A percentile compares a stretch with the other conserved stretches of the same genome.
Conservation (phyloP, 208 protist species). For the Trypanosomatidae sp. region DNA sequence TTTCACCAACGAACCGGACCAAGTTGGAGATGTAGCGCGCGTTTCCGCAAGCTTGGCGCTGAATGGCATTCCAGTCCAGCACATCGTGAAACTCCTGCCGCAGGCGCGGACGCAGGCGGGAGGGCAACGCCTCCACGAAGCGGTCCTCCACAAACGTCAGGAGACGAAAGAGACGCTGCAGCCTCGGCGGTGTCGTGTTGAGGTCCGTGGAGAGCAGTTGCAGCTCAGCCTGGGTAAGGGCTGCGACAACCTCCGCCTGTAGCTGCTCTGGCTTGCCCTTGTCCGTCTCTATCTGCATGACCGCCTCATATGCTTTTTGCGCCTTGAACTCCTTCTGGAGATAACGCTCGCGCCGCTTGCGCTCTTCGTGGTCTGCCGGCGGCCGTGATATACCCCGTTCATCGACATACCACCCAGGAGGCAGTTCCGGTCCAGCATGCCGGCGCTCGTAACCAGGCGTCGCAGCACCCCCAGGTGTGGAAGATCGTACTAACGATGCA, state of each 20-base stretch:
- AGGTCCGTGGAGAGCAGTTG: slow-evolving; percentile 46
- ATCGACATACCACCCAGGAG: slow-evolving; percentile 77
- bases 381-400: slow-evolving; percentile 59
- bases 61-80: slow-evolving; percentile 72
- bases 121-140: slow-evolving; percentile 66
- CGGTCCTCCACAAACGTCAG: slow-evolving; percentile 53
- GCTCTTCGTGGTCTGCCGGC: slow-evolving; percentile 28
- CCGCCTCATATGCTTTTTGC: slow-evolving; percentile 70
- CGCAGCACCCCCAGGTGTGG: neutral
- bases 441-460: neutral
- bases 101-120: slow-evolving; percentile 50
- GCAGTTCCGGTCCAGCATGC: slow-evolving; percentile 48
- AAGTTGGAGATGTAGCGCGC: slow-evolving; percentile 49
- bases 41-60: slow-evolving; percentile 34
- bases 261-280: slow-evolving; percentile 23
- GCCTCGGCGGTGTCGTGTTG: slow-evolving; percentile 47
- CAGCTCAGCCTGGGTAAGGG: slow-evolving; percentile 51
- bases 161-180: slow-evolving; percentile 47
- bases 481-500: neutral
- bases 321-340: slow-evolving; percentile 61
- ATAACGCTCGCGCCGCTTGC: slow-evolving; percentile 52
- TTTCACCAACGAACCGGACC: slow-evolving; percentile 66
- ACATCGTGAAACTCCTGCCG: slow-evolving; percentile 78
- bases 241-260: slow-evolving; percentile 24
- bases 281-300: slow-evolving; percentile 37